phyloP scores from a whole-genome alignment of 192 early-diverging fungal species.

The Backusella luteola region DNA sequence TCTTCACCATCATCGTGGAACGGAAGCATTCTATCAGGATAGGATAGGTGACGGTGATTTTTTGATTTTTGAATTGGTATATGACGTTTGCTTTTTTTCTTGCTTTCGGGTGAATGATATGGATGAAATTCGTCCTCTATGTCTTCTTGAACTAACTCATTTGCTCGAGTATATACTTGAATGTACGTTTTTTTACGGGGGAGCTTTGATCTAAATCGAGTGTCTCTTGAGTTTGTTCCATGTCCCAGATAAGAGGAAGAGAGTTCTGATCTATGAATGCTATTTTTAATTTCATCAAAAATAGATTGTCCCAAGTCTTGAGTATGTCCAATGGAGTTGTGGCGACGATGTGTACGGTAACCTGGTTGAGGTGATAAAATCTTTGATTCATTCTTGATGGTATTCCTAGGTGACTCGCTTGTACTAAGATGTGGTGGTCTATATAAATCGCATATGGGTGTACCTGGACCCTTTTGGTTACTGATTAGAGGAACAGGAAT shows the following conservation, averaged over 20 bases:
- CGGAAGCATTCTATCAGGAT: background rate
- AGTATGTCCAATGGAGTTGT: slow-evolving; percentile 1
- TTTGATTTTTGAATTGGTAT: background rate
- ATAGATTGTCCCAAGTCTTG: background rate
- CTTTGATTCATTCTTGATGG: background rate
- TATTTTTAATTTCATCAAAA: background rate
- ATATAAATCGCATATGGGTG: slow-evolving; percentile 13
- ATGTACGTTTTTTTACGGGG: slow-evolving; percentile 42
- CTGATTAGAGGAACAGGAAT: slow-evolving; percentile 23
- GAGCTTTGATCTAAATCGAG: slow-evolving; percentile 21
- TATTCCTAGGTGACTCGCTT: background rate
- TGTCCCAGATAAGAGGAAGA: background rate
- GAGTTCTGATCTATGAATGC: background rate
- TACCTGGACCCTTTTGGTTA: background rate
- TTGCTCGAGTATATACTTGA: slow-evolving; percentile 52
- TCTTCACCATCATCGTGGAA: slow-evolving; percentile 23
- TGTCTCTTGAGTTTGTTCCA: background rate
- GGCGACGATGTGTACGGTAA: background rate
- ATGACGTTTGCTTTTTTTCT: background rate
- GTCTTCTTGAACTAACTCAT: slow-evolving; percentile 54
- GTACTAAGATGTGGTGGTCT: background rate
- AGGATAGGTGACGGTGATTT: background rate
- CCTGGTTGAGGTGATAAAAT: background rate
- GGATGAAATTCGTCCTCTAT: slow-evolving; percentile 52
- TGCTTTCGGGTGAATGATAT: background rate